Evolutionary conservation across 805 yeast genomes (phyloP), one percentile per base, ranked within the genome.

Genomic region (Clavispora vitiphila): DNA sequence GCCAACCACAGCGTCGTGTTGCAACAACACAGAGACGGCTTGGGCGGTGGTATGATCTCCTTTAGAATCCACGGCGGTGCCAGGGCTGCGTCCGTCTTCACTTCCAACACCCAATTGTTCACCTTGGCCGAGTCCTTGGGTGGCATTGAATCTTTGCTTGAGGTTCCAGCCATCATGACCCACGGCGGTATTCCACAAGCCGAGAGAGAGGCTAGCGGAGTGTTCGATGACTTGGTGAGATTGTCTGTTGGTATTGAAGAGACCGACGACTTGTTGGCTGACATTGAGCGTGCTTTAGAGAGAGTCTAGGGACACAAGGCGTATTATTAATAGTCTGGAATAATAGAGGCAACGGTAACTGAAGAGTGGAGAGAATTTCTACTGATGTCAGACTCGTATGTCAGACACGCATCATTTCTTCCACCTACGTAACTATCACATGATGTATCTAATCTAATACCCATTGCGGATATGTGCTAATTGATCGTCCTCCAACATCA

Each of bases 31-130:
- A 78, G 91, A 62, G 80, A 85, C 48, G 84, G 82, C 38, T 76
- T 86, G 51, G 96, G 96, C 48, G 96, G 96, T 57, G 96, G 96
- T 62, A 87, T 87, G 85, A 79, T 87, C 58, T 82, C 95, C 8
- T 86, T 87, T 75, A 79, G 95, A 71, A 76, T 87, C 65, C 72
- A 77, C 50, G 96, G 95, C 42, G 95, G 90, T 56, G 85, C 85
- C 43, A 72, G 69, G 45, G 86, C 81, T 39, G 95, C 95, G 42
- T 66, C 85, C 43, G 72, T 71, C 52, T 85, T 87, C 74, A 77
- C 90, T 45, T 78, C 84, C 35, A 58, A 79, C 35, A 85, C 95
- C 48, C 78, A 82, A 68, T 60, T 85, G 47, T 87, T 87, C 74
- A 81, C 93, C 16, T 72, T 87, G 58, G 95, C 96, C 43, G 96